Percentiles rank a stretch among this genome's conserved stretches.
phyloP scores from a whole-genome alignment of 164 flowering plant genomes.

The Macadamia tetraphylla region DNA sequence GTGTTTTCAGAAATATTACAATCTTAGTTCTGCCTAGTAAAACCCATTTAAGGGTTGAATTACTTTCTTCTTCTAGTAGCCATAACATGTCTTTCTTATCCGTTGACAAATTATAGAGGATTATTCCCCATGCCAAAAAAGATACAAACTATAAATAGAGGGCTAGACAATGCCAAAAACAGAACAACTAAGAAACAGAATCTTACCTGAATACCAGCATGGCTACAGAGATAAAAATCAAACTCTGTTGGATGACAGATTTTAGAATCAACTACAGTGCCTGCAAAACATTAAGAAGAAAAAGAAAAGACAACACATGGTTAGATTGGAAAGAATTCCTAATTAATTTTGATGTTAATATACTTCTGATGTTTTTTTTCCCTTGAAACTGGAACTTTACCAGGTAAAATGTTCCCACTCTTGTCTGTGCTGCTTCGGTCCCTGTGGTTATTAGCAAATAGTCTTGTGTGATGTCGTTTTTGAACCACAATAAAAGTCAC shows the following conservation, averaged over 20 bases:
- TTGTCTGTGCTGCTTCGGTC: slow-evolving; percentile 65
- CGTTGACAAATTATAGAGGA: too few species aligned
- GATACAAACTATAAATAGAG: neutral
- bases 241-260: slow-evolving; percentile 93
- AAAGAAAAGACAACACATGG: too few species aligned
- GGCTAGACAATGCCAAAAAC: neutral
- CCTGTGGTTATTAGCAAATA: slow-evolving; percentile 71
- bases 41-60: too few species aligned
- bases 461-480: slow-evolving; percentile 85
- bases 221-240: slow-evolving; percentile 94
- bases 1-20: too few species aligned
- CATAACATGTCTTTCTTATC: too few species aligned
- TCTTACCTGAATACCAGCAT: slow-evolving; percentile 88
- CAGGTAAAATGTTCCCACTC: slow-evolving; percentile 86
- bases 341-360: too few species aligned
- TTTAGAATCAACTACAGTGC: slow-evolving; percentile 84
- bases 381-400: slow-evolving; percentile 23
- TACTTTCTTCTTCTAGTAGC: too few species aligned
- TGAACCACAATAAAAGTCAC: slow-evolving; percentile 90
- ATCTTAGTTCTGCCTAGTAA: too few species aligned
- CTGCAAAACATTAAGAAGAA: slow-evolving; percentile 26
- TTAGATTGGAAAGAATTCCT: neutral
- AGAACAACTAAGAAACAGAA: neutral
- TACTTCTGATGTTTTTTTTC: neutral
- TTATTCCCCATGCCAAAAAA: too few species aligned